These are phyloP conservation scores for Annulohypoxylon stygium DNA, from an alignment of 495 filamentous ascomycete genomes.

Conservation along the genomic window DNA sequence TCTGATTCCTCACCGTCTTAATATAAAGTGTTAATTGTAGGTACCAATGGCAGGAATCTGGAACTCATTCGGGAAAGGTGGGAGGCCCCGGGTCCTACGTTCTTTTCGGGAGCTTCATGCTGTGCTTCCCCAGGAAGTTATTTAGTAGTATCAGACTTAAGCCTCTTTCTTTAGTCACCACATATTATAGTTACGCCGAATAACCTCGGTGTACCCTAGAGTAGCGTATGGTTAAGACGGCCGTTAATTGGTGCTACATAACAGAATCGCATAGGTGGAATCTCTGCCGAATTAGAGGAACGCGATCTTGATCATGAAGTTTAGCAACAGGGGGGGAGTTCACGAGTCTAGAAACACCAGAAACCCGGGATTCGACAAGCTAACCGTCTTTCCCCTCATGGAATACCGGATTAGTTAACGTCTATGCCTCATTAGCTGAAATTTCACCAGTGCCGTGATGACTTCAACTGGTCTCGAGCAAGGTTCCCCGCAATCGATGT, in stretches of 20 bases:
- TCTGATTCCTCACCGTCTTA: background rate
- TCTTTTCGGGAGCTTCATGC: background rate
- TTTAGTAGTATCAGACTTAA: background rate
- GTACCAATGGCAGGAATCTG: background rate
- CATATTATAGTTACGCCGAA: background rate
- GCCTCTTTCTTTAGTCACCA: background rate
- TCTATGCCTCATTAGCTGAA: slow-evolving; percentile 17
- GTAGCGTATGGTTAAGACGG: background rate
- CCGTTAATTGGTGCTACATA: background rate
- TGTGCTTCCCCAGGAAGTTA: background rate
- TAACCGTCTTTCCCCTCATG: background rate
- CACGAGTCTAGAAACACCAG: slow-evolving; percentile 2
- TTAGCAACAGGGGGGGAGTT: background rate
- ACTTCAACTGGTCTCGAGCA: slow-evolving; percentile 39
- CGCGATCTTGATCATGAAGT: background rate
- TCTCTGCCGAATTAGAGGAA: slow-evolving; percentile 7
- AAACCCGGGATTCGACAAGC: background rate
- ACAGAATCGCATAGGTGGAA: background rate
- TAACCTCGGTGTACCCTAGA: background rate
- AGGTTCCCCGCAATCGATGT: slow-evolving; percentile 44
- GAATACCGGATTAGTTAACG: slow-evolving; percentile 10
- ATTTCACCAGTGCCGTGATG: slow-evolving; percentile 40
- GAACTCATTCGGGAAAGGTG: too few species aligned
- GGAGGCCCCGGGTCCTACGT: too few species aligned
- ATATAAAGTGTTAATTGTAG: background rate